Evolutionary conservation across 495 filamentous ascomycete species (phyloP).

Genomic region (Penicillium goetzii): DNA sequence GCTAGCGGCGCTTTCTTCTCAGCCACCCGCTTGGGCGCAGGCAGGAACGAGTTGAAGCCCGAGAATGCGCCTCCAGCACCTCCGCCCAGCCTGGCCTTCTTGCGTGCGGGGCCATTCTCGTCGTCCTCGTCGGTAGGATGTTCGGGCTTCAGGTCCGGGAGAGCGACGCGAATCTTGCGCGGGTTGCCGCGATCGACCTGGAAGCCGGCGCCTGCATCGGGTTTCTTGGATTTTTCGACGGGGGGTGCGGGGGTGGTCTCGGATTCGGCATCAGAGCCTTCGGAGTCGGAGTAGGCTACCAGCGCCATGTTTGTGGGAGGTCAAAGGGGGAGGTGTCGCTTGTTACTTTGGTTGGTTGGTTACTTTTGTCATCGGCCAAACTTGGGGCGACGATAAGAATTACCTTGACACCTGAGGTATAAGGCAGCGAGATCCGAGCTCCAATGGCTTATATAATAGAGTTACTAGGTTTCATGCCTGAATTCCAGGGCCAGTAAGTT

Average conservation of each 20-base stretch:
- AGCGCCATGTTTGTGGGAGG: constrained; percentile 60
- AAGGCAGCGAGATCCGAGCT: background rate
- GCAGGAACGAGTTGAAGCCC: constrained; percentile 85
- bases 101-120: constrained; percentile 68
- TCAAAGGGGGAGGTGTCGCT: background rate
- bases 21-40: constrained; percentile 71
- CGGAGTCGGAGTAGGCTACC: constrained; percentile 85
- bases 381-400: background rate
- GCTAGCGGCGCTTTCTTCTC: constrained; percentile 41
- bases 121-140: constrained; percentile 40
- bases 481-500: background rate
- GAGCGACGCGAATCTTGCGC: constrained; percentile 78
- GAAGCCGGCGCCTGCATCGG: constrained; percentile 62
- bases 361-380: background rate
- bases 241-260: constrained; percentile 33
- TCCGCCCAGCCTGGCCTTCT: constrained; percentile 63
- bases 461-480: background rate
- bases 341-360: background rate
- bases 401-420: background rate
- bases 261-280: constrained; percentile 67
- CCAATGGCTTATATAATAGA: background rate
- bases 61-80: constrained; percentile 60
- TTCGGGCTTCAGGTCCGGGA: constrained; percentile 58
- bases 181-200: constrained; percentile 74
- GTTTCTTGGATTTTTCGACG: constrained; percentile 49